Percentiles rank a stretch among this genome's conserved stretches.
These are phyloP conservation scores for Kwoniella bestiolae DNA, from an alignment of 768 basidiomycete species.

Conservation along the genomic window DNA sequence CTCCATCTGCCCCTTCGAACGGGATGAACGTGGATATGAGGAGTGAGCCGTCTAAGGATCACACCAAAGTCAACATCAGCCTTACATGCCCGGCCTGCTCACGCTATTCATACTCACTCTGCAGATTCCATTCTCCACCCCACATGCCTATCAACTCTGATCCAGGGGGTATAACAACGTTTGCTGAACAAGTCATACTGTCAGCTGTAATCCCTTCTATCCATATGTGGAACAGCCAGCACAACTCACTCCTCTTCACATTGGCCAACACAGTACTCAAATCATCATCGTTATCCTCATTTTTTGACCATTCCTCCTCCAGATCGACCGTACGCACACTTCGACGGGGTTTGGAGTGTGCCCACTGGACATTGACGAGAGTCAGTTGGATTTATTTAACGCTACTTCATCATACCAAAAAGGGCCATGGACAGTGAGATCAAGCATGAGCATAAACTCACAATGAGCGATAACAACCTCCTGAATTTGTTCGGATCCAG, in stretches of 20 bases:
- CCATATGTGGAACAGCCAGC: neutral
- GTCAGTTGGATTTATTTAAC: too few relatives aligned
- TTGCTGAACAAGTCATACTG: too few relatives aligned
- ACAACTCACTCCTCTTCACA: constrained; percentile 48
- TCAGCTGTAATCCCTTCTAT: too few relatives aligned
- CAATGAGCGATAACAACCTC: constrained; percentile 47
- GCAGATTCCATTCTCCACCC: constrained; percentile 55
- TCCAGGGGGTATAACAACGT: constrained; percentile 50
- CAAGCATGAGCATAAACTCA: constrained; percentile 20
- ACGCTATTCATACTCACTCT: constrained; percentile 32
- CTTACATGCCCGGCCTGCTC: too few relatives aligned
- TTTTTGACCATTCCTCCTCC: constrained; percentile 46
- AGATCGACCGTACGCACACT: constrained; percentile 43
- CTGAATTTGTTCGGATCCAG: constrained; percentile 46
- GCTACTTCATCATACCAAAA: neutral
- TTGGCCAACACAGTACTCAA: constrained; percentile 49
- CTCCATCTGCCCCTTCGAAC: constrained; percentile 54
- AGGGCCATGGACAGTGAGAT: neutral
- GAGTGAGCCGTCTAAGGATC: constrained; percentile 44
- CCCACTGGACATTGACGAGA: constrained; percentile 45
- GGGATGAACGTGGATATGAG: constrained; percentile 53
- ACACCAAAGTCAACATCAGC: too few relatives aligned
- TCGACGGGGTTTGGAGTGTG: constrained; percentile 44
- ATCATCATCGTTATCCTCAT: constrained; percentile 39
- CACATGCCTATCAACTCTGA: constrained; percentile 52